Conservation (phyloP, 192 early-diverging fungal genomes). For the Podila epicladia region DNA sequence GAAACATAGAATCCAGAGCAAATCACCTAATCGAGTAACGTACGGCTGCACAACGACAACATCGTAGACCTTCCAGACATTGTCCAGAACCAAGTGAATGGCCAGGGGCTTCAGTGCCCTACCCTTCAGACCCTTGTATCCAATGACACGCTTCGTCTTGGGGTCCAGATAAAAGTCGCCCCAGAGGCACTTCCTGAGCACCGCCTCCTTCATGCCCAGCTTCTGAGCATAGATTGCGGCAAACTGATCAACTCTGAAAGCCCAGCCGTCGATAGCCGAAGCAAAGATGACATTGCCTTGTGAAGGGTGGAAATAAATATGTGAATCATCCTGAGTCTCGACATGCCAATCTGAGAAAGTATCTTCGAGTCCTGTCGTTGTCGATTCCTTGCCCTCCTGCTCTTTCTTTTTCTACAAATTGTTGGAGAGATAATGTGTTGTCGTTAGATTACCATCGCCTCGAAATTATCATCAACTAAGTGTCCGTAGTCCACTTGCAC, state of each 20-base stretch:
- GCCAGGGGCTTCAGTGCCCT: constrained; percentile 92
- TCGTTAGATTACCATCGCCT: neutral
- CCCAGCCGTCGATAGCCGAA: constrained; percentile 98
- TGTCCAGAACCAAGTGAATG: constrained; percentile 94
- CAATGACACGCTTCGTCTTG: constrained; percentile 91
- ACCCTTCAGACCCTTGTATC: constrained; percentile 86
- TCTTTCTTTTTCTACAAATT: constrained; percentile 51
- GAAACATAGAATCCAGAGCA: neutral
- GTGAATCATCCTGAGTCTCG: constrained; percentile 91
- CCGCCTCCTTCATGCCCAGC: constrained; percentile 81
- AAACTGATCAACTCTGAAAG: constrained; percentile 95
- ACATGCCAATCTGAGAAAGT: constrained; percentile 80
- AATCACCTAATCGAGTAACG: constrained; percentile 7
- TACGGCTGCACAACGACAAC: constrained; percentile 70
- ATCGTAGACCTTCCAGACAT: constrained; percentile 96
- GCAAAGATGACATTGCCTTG: constrained; percentile 97
- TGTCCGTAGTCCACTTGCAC: neutral
- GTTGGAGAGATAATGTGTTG: neutral
- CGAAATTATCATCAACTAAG: neutral
- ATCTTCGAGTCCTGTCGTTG: constrained; percentile 43
- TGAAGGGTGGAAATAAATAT: constrained; percentile 96
- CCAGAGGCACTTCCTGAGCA: constrained; percentile 90
- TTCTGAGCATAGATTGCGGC: constrained; percentile 90
- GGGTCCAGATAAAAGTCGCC: constrained; percentile 98
- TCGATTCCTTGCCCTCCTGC: constrained; percentile 43